Percentiles rank a stretch among this genome's conserved stretches.
Conservation (phyloP, 805 yeast genomes). For the Yamadazyma laniorum region DNA sequence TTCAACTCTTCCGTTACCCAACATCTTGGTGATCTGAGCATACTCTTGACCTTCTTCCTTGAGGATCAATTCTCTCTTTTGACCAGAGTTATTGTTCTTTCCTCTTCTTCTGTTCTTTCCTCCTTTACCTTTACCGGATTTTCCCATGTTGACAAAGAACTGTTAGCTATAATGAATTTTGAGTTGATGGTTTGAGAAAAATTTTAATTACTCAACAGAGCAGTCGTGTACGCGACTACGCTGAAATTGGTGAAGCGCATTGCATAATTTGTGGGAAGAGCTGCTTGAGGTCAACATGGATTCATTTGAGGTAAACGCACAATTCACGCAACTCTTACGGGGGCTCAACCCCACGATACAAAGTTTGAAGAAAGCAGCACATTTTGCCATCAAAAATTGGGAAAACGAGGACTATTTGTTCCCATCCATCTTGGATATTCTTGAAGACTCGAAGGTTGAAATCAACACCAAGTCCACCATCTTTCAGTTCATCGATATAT, state of each 20-base stretch:
- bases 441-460: slow-evolving; percentile 47
- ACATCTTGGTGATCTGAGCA: slow-evolving; percentile 97
- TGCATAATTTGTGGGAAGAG: too few species aligned
- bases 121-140: slow-evolving; percentile 75
- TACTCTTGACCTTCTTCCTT: slow-evolving; percentile 98
- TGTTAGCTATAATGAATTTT: not conserved
- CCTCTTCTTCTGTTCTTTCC: slow-evolving; percentile 98
- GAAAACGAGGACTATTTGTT: slow-evolving; percentile 68
- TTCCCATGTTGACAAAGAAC: slow-evolving; percentile 53
- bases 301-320: slow-evolving; percentile 81
- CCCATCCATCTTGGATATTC: slow-evolving; percentile 61
- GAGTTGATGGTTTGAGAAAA: not conserved
- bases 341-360: slow-evolving; percentile 62
- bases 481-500: slow-evolving; percentile 66
- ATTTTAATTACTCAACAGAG: not conserved
- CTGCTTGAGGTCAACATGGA: slow-evolving; percentile 55
- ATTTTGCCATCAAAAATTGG: slow-evolving; percentile 53
- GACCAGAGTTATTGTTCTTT: slow-evolving; percentile 87
- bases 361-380: slow-evolving; percentile 50
- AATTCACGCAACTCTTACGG: slow-evolving; percentile 66
- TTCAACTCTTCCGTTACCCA: slow-evolving; percentile 96
- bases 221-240: slow-evolving; percentile 5
- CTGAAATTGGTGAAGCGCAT: too few species aligned
- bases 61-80: slow-evolving; percentile 89
- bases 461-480: slow-evolving; percentile 64